Conservation (phyloP, 106 monocot species). For the Dioscorea zingiberensis region DNA sequence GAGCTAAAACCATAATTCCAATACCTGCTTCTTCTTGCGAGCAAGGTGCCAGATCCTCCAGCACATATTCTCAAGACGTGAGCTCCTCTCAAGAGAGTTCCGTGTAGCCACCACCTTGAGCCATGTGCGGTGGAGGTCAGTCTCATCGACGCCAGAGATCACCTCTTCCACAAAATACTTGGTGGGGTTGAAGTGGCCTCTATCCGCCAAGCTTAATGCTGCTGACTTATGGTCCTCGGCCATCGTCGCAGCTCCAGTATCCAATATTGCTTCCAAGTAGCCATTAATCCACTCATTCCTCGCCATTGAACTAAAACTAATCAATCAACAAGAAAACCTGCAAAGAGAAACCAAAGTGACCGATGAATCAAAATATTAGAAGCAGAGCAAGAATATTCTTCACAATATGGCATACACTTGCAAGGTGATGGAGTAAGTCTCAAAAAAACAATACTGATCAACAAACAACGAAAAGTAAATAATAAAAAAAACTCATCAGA, state of each 20-base stretch:
- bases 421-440: neutral
- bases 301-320: conserved; percentile 29
- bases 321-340: neutral
- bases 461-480: neutral
- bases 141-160: conserved; percentile 78
- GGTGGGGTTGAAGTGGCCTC: conserved; percentile 77
- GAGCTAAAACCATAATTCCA: neutral
- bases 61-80: conserved; percentile 92
- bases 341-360: too few species aligned
- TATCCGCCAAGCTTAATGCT: too few species aligned
- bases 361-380: neutral
- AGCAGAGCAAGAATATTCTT: neutral
- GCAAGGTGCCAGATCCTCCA: conserved; percentile 98
- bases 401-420: neutral
- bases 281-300: conserved; percentile 98
- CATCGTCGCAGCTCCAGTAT: conserved; percentile 45
- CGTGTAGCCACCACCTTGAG: conserved; percentile 89
- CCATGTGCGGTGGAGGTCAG: conserved; percentile 90
- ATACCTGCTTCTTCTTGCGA: conserved; percentile 80
- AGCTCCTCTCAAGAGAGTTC: conserved; percentile 65
- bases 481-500: too few species aligned
- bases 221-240: conserved; percentile 11
- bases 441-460: neutral
- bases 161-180: conserved; percentile 96
- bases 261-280: conserved; percentile 92